These are phyloP conservation scores for Parietichytrium sp. DNA, from an alignment of 108 stramenopile genomes.

Conservation along the genomic window DNA sequence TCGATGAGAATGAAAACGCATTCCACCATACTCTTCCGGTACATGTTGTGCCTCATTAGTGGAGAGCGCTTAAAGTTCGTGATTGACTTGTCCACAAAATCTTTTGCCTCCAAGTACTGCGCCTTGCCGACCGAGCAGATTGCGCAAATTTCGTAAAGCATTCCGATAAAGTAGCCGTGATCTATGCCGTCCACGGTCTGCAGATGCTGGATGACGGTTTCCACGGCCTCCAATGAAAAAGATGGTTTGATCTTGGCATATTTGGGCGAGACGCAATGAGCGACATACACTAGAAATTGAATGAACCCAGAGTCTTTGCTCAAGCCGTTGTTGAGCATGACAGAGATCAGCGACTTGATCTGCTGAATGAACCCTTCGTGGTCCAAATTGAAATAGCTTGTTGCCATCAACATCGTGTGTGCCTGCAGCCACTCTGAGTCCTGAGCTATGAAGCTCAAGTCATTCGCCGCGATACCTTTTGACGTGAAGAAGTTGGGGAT, in stretches of 20 bases:
- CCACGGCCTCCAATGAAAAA: neutral
- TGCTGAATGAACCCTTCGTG: neutral
- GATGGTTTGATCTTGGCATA: conserved; percentile 15
- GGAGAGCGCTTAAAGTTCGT: neutral
- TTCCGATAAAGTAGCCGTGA: neutral
- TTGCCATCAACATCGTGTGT: neutral
- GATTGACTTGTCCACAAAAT: neutral
- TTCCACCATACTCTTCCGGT: neutral
- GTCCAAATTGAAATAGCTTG: neutral
- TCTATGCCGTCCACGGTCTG: neutral
- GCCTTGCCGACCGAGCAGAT: neutral
- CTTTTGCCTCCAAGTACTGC: neutral
- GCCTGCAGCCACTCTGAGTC: neutral
- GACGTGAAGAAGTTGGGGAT: neutral
- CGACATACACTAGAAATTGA: neutral
- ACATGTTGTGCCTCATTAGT: neutral
- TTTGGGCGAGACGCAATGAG: neutral
- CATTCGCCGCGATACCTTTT: neutral
- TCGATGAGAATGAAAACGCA: neutral
- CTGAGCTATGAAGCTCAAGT: neutral
- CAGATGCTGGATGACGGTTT: neutral
- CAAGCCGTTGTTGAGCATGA: neutral
- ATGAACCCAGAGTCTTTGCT: neutral
- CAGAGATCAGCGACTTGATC: neutral
- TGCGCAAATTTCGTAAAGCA: neutral